phyloP scores from a whole-genome alignment of 768 basidiomycete genomes.

The Panellus pusillus region DNA sequence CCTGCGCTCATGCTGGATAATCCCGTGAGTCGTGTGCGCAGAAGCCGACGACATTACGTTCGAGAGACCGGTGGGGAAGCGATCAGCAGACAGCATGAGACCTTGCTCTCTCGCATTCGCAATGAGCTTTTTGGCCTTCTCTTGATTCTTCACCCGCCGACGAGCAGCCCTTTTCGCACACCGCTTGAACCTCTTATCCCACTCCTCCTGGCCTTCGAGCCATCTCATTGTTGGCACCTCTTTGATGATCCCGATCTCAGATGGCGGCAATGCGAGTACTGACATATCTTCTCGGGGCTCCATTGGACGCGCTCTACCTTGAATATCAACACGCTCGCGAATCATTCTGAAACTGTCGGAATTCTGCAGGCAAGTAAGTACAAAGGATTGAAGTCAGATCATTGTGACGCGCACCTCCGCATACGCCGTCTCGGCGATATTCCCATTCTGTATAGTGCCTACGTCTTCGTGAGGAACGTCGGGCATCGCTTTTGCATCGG shows the following conservation, averaged over 20 bases:
- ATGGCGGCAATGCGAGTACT: slow-evolving; percentile 50
- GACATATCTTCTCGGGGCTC: slow-evolving; percentile 57
- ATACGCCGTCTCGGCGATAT: no score
- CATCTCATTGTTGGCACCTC: slow-evolving; percentile 72
- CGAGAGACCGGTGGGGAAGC: not conserved
- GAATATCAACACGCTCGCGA: slow-evolving; percentile 69
- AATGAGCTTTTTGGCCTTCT: slow-evolving; percentile 45
- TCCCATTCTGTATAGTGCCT: not conserved
- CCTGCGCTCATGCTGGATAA: slow-evolving; percentile 41
- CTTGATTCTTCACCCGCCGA: slow-evolving; percentile 43
- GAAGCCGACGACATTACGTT: not conserved
- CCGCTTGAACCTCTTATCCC: slow-evolving; percentile 56
- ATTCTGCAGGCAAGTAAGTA: not conserved
- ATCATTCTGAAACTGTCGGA: slow-evolving; percentile 44
- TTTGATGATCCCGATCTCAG: slow-evolving; percentile 70
- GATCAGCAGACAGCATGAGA: slow-evolving; percentile 30
- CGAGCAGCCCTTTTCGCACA: slow-evolving; percentile 43
- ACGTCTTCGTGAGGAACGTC: no score
- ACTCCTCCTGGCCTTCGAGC: slow-evolving; percentile 56
- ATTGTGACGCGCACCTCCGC: no score
- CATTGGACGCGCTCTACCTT: slow-evolving; percentile 61
- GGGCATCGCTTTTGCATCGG: not conserved
- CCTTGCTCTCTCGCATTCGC: slow-evolving; percentile 49
- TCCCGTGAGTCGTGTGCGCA: slow-evolving; percentile 24
- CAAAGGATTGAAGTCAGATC: not conserved